Evolutionary conservation across 2,329 filamentous ascomycete species (phyloP).

Genomic region (Pseudogymnoascus sp.): DNA sequence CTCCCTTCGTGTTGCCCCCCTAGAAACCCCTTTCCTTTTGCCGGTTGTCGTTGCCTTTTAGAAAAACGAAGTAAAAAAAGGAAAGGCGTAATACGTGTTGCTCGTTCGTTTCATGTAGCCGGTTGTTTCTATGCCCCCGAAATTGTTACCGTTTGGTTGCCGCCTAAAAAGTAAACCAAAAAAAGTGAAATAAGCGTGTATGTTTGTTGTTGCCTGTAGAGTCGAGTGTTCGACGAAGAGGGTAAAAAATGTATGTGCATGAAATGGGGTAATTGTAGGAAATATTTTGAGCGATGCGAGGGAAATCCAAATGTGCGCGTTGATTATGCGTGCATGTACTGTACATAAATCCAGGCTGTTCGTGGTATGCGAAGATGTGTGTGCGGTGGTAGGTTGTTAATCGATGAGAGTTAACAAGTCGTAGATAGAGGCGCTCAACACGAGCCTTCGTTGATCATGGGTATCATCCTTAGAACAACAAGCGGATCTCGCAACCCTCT

Average conservation of each 20-base stretch:
- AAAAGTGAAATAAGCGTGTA: background rate
- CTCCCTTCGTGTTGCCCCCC: background rate
- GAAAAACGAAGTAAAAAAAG: background rate
- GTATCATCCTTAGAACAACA: conserved; percentile 28
- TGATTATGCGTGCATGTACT: background rate
- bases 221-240: background rate
- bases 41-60: background rate
- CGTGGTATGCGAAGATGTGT: background rate
- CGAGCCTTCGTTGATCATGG: background rate
- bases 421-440: background rate
- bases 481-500: conserved; percentile 28
- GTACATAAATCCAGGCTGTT: background rate
- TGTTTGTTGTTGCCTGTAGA: background rate
- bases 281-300: background rate
- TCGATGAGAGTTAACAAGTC: background rate
- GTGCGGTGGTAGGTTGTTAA: background rate
- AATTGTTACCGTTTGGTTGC: background rate
- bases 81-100: conserved; percentile 3
- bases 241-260: background rate
- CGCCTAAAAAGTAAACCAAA: background rate
- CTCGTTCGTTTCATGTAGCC: background rate
- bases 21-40: background rate
- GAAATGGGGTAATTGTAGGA: background rate
- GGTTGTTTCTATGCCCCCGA: background rate
- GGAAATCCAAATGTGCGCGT: background rate